Base-by-base conservation (phyloP, 495 filamentous ascomycete genomes). In the Aspergillus funiculosus region DNA sequence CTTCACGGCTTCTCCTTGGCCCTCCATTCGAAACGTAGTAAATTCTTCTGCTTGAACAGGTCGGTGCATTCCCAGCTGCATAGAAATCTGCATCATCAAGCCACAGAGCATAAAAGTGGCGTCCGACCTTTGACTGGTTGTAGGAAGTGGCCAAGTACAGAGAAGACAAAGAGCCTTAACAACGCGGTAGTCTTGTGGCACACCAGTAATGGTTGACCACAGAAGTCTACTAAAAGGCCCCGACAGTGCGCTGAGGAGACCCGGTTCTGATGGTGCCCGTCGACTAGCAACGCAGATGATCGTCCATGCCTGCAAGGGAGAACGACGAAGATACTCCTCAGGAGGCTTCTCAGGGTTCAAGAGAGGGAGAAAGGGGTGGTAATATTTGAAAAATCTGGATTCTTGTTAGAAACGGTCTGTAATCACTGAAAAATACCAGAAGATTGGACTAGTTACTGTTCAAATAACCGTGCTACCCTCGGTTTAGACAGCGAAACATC, bases 31-130 rank as follows among this genome's bases (percentile, higher is more conserved):
- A 37, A 88, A 85, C 1, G 86, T 79, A 0, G 86, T 86, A 64
- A 95, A 96, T 59, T 96, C 89, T 64, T 94, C 87, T 5, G 87
- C 82, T 62, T 95, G 86, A 35, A 86, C 87, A 1, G 90, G 90
- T 25, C 89, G 83, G 56, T 96, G 90, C 40, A 96, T 72, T 10
- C 90, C 90, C 43, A 91, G 79, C 42, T 91, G 87, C 64, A 90
- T 90, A 10, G 90, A 89, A 52, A 90, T 81, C 58, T 94, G 89
- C 85, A 94, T 94, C 88, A 95, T 90, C 35, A 92, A 72, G 6
- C 89, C 90, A 52, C 85, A 81, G 9, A 94, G 72, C 68, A 94
- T 94, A 54, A 94, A 90, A 0, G 89, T 95, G 2, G 87, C 85
- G 62, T 96, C 90, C 4, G 79, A 80, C 10, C 85, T 82, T 17